Evolutionary conservation across 1,284 basidiomycete species (phyloP), one percentile per base, ranked within the genome.

Genomic region (Leccinum subspadiceum): DNA sequence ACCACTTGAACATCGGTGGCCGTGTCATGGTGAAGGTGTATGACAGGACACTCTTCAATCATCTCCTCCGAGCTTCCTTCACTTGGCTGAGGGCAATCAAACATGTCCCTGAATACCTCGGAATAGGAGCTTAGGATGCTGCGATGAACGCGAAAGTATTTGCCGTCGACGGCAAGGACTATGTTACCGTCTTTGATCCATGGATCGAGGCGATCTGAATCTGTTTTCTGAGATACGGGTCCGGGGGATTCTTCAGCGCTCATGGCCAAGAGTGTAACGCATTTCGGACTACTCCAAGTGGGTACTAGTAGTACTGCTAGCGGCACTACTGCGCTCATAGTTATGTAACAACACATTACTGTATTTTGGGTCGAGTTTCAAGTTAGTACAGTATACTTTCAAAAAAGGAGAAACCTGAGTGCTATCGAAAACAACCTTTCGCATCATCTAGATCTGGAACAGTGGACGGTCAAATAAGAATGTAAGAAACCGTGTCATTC

Each of bases 21-120:
- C 3, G 20, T 31, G 4, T 69, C 67, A 53, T 52, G 17, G 5
- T 65, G 56, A 15, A 69, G 65, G 33, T 31, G 59, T 56, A 69
- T 8, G 26, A 67, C 58, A 5, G 67, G 67, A 35, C 65, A 66
- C 22, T 55, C 12, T n/a, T 68, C 66, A 6, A 68, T 37, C 39
- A 55, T 20, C 24, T 62, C 51, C 17, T 52, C 51, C 17, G n/a
- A 20, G 24, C 29, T 26, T 33, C 9, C 51, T 22, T 31, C 26
- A 4, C n/a, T 33, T 17, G 50, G 29, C 3, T 48, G 24, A 24
- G 22, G 41, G 17, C 50, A 55, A 10, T 49, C 50, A 44, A 65
- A 65, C 58, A 64, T 62, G 54, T 49, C 60, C 41, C 53, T 59
- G 57, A 65, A 62, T 24, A 67, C 53, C 2, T 29, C 31, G 8